Conservation (phyloP, 345 rosid genomes). For the Stellera chamaejasme region DNA sequence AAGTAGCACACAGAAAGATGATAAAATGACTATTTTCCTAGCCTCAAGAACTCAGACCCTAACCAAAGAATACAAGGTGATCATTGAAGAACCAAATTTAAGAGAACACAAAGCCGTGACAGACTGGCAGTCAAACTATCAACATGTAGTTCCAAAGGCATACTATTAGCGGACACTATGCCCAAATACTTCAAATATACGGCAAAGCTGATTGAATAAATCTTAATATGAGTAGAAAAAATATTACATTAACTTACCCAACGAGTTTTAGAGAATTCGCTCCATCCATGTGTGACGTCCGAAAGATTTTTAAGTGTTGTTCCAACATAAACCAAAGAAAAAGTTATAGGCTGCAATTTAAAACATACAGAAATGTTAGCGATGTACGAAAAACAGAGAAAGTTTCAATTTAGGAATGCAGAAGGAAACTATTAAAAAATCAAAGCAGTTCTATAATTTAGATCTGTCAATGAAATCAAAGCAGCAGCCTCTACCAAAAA, state of each 20-base stretch:
- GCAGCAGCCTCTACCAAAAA: neutral
- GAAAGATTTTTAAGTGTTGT: slow-evolving; percentile 52
- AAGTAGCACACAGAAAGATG: neutral
- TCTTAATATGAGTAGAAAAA: neutral
- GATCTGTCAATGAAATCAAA: neutral
- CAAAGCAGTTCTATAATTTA: too few species aligned
- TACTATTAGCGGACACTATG: too few species aligned
- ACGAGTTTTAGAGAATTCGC: slow-evolving; percentile 35
- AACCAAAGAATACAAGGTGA: too few species aligned
- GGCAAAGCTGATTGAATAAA: too few species aligned
- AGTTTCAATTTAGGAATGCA: neutral
- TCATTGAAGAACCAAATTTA: too few species aligned
- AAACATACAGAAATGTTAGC: neutral
- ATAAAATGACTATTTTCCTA: too few species aligned
- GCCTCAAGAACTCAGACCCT: too few species aligned
- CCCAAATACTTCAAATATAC: too few species aligned
- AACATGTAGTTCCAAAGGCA: too few species aligned
- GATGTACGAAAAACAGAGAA: neutral
- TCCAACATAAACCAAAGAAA: slow-evolving; percentile 48
- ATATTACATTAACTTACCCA: slow-evolving; percentile 25
- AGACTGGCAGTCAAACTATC: too few species aligned
- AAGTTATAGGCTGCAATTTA: slow-evolving; percentile 39
- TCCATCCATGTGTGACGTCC: slow-evolving; percentile 44
- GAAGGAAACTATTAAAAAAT: too few species aligned
- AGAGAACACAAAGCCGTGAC: too few species aligned